phyloP scores from a whole-genome alignment of 495 filamentous ascomycete genomes.

The Apiosordaria backusii region DNA sequence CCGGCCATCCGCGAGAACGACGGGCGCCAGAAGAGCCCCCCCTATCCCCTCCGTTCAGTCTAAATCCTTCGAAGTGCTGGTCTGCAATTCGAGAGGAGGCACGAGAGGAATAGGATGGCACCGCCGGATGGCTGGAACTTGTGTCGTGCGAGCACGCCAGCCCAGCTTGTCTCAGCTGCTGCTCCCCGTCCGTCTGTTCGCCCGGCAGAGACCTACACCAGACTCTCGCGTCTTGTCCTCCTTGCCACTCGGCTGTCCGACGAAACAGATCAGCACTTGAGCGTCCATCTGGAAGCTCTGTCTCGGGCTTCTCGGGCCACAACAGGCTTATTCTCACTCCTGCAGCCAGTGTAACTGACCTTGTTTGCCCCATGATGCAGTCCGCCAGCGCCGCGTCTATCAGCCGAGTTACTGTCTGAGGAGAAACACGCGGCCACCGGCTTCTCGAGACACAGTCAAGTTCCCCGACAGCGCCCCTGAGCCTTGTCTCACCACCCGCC shows the following conservation, averaged over 20 bases:
- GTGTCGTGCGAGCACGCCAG: conserved; percentile 7
- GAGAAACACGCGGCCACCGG: conserved; percentile 7
- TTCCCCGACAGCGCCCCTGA: background rate
- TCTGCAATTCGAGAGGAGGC: background rate
- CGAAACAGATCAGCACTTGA: background rate
- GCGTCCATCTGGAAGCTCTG: conserved; percentile 2
- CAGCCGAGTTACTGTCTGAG: conserved; percentile 13
- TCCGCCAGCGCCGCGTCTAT: conserved; percentile 18
- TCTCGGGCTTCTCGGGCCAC: conserved; percentile 11
- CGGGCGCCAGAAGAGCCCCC: background rate
- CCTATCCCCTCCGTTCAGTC: background rate
- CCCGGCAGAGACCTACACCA: background rate
- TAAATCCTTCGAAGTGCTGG: background rate
- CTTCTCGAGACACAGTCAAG: conserved; percentile 8
- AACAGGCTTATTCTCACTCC: conserved; percentile 9
- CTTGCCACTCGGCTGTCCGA: conserved; percentile 15
- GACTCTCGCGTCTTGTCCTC: background rate
- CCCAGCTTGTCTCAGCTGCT: conserved; percentile 9
- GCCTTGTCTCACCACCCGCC: conserved; percentile 1
- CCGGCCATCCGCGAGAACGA: background rate
- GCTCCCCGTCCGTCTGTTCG: background rate
- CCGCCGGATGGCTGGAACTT: conserved; percentile 6
- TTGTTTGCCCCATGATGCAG: conserved; percentile 24
- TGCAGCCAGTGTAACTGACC: conserved; percentile 16
- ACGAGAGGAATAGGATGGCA: conserved; percentile 1